Conservation (phyloP, 2,329 filamentous ascomycete species). For the Aspergillus sergii region DNA sequence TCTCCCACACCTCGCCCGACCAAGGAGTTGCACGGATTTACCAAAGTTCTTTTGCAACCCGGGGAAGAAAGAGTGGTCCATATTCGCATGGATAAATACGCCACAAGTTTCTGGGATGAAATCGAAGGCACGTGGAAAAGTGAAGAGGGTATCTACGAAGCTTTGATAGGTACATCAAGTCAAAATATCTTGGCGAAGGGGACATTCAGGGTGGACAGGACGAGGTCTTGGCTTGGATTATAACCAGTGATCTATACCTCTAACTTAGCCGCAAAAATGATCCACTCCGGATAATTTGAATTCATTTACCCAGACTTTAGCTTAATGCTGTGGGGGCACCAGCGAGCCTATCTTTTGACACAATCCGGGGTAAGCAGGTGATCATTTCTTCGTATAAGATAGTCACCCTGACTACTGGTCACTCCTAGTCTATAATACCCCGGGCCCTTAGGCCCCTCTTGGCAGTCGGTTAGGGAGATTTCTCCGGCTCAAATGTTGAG, state of each 20-base stretch:
- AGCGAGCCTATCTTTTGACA: background rate
- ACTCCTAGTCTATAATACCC: background rate
- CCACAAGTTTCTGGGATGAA: slow-evolving; percentile 48
- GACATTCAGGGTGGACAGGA: slow-evolving; percentile 21
- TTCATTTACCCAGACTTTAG: background rate
- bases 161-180: slow-evolving; percentile 40
- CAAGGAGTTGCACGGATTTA: slow-evolving; percentile 51
- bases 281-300: background rate
- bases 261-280: background rate
- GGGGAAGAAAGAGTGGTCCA: slow-evolving; percentile 36
- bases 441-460: background rate
- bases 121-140: slow-evolving; percentile 43
- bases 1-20: slow-evolving; percentile 38
- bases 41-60: slow-evolving; percentile 44
- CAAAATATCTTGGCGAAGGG: slow-evolving; percentile 24
- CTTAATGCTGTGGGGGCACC: background rate
- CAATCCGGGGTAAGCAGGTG: background rate
- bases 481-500: background rate
- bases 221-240: slow-evolving; percentile 28
- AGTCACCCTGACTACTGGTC: background rate
- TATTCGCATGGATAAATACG: slow-evolving; percentile 37
- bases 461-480: background rate
- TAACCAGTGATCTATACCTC: background rate
- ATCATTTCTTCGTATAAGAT: background rate
- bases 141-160: slow-evolving; percentile 41